Evolutionary conservation across 1,284 basidiomycete species (phyloP).

Genomic region (Puccinia coronata): DNA sequence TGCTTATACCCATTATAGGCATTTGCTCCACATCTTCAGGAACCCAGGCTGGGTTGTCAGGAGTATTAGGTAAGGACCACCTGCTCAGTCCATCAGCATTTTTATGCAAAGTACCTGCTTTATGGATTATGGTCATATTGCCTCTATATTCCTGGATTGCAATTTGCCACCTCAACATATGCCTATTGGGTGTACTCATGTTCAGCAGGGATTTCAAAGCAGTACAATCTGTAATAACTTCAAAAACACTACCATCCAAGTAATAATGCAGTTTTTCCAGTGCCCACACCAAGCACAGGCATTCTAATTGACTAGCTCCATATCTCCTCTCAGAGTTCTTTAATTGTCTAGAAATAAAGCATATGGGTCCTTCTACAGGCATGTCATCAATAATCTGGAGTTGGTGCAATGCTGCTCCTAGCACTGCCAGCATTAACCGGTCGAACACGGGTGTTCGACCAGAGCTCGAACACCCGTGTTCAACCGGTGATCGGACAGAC

Average conservation of each 20-base stretch:
- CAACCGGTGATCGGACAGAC: too few relatives aligned
- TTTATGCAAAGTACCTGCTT: not conserved
- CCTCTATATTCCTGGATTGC: too few relatives aligned
- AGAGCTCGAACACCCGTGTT: too few relatives aligned
- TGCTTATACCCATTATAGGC: not conserved
- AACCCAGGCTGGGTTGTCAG: not conserved
- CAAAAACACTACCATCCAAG: not conserved
- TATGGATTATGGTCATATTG: not conserved
- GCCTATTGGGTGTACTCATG: not conserved
- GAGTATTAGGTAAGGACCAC: not conserved
- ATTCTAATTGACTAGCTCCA: not conserved
- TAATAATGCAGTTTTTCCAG: slow-evolving; percentile 25
- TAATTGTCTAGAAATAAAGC: too few relatives aligned
- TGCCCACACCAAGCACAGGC: not conserved
- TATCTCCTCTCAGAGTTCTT: not conserved
- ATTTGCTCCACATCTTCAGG: not conserved
- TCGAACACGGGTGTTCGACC: too few relatives aligned
- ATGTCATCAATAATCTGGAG: too few relatives aligned
- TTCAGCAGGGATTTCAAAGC: not conserved
- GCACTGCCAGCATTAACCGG: too few relatives aligned
- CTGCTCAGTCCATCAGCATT: not conserved
- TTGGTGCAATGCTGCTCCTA: not conserved
- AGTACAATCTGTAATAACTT: slow-evolving; percentile 7
- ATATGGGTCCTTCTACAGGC: not conserved
- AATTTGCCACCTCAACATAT: not conserved